phyloP scores from a whole-genome alignment of 768 basidiomycete genomes.

The Kwoniella heveanensis region DNA sequence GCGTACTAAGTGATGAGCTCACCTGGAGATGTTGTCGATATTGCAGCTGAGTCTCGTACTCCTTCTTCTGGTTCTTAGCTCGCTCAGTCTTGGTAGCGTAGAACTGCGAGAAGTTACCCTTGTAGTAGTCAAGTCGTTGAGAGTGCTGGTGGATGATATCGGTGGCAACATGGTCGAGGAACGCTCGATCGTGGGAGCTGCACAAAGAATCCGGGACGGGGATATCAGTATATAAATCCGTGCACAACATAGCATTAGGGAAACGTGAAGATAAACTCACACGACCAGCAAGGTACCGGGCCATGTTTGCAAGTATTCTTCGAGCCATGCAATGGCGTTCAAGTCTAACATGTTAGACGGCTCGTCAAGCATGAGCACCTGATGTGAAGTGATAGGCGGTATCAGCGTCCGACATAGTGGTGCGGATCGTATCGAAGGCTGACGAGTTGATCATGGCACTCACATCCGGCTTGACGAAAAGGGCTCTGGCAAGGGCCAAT shows the following conservation, averaged over 20 bases:
- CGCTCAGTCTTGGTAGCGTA: slow-evolving; percentile 98
- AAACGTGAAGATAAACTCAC: slow-evolving; percentile 61
- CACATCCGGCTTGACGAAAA: slow-evolving; percentile 80
- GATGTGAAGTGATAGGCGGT: slow-evolving; percentile 55
- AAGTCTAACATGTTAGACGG: slow-evolving; percentile 97
- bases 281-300: slow-evolving; percentile 87
- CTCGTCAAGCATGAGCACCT: slow-evolving; percentile 81
- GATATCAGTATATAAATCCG: no score
- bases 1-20: neutral
- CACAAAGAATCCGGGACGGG: slow-evolving; percentile 14
- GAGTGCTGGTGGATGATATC: slow-evolving; percentile 97
- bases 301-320: slow-evolving; percentile 97
- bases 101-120: slow-evolving; percentile 99
- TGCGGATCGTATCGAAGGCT: no score
- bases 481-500: slow-evolving; percentile 86
- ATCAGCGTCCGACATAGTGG: no score
- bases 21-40: slow-evolving; percentile 87
- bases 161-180: slow-evolving; percentile 94
- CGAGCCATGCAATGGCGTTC: slow-evolving; percentile 95
- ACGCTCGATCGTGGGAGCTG: slow-evolving; percentile 95
- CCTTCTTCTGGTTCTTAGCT: slow-evolving; percentile 80
- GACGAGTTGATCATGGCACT: no score
- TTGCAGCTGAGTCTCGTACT: slow-evolving; percentile 94
- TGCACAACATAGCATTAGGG: no score
- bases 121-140: slow-evolving; percentile 91